Conservation (phyloP, 2,329 filamentous ascomycete species). For the Xylaria arbuscula region DNA sequence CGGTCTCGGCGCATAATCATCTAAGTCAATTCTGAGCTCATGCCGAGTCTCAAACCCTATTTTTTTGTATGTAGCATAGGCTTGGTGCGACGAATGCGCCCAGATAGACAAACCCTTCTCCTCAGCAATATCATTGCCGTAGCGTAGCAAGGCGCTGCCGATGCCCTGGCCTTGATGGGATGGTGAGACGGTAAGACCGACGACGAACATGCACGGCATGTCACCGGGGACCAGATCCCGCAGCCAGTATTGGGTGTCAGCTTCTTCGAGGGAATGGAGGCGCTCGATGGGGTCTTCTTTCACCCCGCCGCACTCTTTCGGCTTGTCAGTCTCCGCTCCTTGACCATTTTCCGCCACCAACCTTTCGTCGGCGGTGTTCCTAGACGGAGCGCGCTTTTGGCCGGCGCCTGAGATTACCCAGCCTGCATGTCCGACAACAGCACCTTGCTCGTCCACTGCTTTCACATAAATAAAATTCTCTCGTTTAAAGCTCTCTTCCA, state of each 20-base stretch:
- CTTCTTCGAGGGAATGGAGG: slow-evolving; percentile 37
- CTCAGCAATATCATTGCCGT: slow-evolving; percentile 38
- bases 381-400: slow-evolving; percentile 20
- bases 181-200: slow-evolving; percentile 35
- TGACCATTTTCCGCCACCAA: not conserved
- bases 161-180: slow-evolving; percentile 33
- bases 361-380: not conserved
- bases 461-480: slow-evolving; percentile 36
- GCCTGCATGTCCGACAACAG: slow-evolving; percentile 35
- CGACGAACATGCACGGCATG: slow-evolving; percentile 34
- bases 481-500: slow-evolving; percentile 28
- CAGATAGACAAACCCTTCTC: slow-evolving; percentile 30
- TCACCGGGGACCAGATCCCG: slow-evolving; percentile 27
- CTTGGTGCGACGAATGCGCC: slow-evolving; percentile 41
- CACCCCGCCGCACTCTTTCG: not conserved
- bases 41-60: slow-evolving; percentile 32
- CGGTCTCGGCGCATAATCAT: slow-evolving; percentile 37
- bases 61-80: slow-evolving; percentile 37
- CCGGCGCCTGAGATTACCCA: slow-evolving; percentile 34
- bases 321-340: not conserved
- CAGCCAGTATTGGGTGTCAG: slow-evolving; percentile 38
- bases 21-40: slow-evolving; percentile 37
- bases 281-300: slow-evolving; percentile 30
- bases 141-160: slow-evolving; percentile 29
- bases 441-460: slow-evolving; percentile 34